Percentiles rank a stretch among this genome's conserved stretches.
Conservation (phyloP, 129 eudicot species). For the Erigeron canadensis region DNA sequence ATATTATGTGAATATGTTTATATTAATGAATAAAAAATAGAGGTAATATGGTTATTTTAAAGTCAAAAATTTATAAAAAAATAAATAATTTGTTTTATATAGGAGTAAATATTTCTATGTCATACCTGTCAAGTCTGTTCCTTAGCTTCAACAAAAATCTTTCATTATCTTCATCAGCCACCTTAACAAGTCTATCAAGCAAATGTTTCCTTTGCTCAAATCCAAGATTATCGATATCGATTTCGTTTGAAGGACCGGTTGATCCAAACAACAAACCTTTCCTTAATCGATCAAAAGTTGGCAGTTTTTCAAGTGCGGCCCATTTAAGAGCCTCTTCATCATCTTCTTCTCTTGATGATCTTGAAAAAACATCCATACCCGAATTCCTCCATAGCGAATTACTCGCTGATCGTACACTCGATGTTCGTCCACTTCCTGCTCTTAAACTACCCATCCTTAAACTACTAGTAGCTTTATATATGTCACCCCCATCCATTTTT, state of each 20-base stretch:
- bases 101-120: no score
- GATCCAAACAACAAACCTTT: conserved; percentile 68
- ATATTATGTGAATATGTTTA: no score
- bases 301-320: conserved; percentile 90
- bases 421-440: conserved; percentile 23
- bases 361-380: conserved; percentile 53
- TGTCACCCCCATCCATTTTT: conserved; percentile 39
- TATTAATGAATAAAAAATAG: no score
- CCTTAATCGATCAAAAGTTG: conserved; percentile 72
- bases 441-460: conserved; percentile 33
- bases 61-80: no score
- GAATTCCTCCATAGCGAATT: conserved; percentile 52
- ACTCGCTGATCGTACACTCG: conserved; percentile 51
- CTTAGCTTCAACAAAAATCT: conserved; percentile 67
- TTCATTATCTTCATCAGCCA: conserved; percentile 78
- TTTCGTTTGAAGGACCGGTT: conserved; percentile 46
- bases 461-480: conserved; percentile 36
- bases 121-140: conserved; percentile 65
- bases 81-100: no score
- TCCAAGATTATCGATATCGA: conserved; percentile 63
- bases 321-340: conserved; percentile 91
- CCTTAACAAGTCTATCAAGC: conserved; percentile 60
- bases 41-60: no score
- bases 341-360: conserved; percentile 57
- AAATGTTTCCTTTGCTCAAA: conserved; percentile 46